phyloP scores from a whole-genome alignment of 352 stramenopile species.

The Phytophthora gonapodyides region DNA sequence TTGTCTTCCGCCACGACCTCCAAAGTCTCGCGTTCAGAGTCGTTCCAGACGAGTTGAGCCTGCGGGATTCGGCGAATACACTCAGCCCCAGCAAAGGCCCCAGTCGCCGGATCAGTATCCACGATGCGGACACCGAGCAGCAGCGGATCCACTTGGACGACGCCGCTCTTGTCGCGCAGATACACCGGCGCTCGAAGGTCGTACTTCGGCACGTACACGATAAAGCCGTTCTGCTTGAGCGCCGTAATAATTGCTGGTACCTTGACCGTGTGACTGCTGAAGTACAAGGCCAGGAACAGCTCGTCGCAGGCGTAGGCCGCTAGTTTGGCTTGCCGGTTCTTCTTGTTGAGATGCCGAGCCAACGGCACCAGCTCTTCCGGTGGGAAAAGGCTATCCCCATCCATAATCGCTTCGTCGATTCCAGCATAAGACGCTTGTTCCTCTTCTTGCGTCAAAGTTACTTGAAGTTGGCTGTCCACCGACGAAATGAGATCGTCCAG shows the following conservation, averaged over 20 bases:
- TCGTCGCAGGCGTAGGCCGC: slow-evolving; percentile 89
- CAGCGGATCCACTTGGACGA: slow-evolving; percentile 84
- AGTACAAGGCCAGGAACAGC: slow-evolving; percentile 94
- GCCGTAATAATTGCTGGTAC: slow-evolving; percentile 88
- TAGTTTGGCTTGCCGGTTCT: slow-evolving; percentile 90
- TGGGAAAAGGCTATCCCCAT: slow-evolving; percentile 48
- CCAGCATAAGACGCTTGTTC: background rate
- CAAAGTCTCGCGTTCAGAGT: slow-evolving; percentile 35
- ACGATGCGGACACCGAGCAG: slow-evolving; percentile 73
- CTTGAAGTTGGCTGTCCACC: slow-evolving; percentile 60
- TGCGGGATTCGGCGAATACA: slow-evolving; percentile 73
- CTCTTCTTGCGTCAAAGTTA: slow-evolving; percentile 16
- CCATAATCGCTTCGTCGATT: slow-evolving; percentile 17
- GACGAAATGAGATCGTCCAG: slow-evolving; percentile 70
- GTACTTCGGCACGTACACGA: slow-evolving; percentile 93
- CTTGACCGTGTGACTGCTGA: slow-evolving; percentile 86
- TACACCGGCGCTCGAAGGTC: slow-evolving; percentile 92
- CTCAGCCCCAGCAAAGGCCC: slow-evolving; percentile 58
- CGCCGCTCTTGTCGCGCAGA: slow-evolving; percentile 84
- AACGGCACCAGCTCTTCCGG: slow-evolving; percentile 75
- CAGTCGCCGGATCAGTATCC: slow-evolving; percentile 59
- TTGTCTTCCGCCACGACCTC: slow-evolving; percentile 33
- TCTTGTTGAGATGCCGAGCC: slow-evolving; percentile 88
- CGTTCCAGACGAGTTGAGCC: slow-evolving; percentile 41
- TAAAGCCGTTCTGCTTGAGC: slow-evolving; percentile 92